Evolutionary conservation across 2,329 filamentous ascomycete species (phyloP), one percentile per base, ranked within the genome.

Genomic region (Sphaerulina populicola): DNA sequence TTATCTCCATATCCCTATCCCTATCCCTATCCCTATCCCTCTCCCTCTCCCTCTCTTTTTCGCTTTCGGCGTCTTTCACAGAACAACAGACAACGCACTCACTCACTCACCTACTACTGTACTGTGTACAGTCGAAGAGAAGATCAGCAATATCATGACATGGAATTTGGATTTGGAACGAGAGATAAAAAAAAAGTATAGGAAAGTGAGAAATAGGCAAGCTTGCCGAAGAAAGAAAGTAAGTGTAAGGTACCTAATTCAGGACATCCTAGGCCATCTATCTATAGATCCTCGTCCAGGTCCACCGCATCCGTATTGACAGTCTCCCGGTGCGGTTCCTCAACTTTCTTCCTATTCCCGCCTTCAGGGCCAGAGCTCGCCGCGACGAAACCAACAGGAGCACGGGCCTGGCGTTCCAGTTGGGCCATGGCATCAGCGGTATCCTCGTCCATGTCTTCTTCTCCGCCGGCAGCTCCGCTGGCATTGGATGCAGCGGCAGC

Each of bases 321-420:
- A 30, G 54, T 52, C 43, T 52, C 54, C 42, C 55, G 46, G 8
- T 49, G 46, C 37, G 47, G 37, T 12, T 49, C 50, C 23, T 50
- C 59, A 2, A 48, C 46, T n/a, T 35, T 35, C 45, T 46, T 41
- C 47, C 51, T 47, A 36, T 66, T 63, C 4, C 63, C 65, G 6
- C 65, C 67, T 51, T 68, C 65, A 1, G 65, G 63, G 2, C 66
- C 67, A 35, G 82, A 85, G 65, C 81, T 93, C 27, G 93, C 86
- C 18, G 90, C 83, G 29, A 98, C 91, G 63, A 98, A 98, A 18
- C 93, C 93, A 21, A 84, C 80, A 0, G 91, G 90, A 5, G 90
- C 91, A 52, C 84, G 78, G n/a, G 88, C 85, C 69, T 96, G 87
- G 58, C 88, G 79, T 68, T 96, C 91, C 54, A 97, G 74, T 18